Evolutionary conservation across 1,284 basidiomycete species (phyloP).

Genomic region (Leucoagaricus sp.): DNA sequence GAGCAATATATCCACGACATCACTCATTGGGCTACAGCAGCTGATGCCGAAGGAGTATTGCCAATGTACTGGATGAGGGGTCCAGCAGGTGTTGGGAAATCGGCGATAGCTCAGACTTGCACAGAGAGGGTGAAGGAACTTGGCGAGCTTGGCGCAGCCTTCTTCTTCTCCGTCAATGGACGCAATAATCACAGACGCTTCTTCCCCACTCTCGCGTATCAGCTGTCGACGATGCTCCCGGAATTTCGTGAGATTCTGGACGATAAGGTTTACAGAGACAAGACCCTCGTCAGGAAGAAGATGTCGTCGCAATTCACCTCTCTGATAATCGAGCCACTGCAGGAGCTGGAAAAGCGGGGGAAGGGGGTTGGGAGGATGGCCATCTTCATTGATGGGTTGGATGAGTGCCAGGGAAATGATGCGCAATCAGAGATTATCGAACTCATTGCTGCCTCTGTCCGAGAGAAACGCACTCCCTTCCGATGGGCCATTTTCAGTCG

Average conservation of each 20-base stretch:
- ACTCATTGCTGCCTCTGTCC: neutral
- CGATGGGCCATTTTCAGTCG: neutral
- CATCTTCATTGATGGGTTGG: conserved; percentile 1
- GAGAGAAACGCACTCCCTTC: neutral
- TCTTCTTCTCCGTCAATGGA: neutral
- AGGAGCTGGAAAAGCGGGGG: neutral
- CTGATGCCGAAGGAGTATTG: neutral
- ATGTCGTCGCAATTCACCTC: neutral
- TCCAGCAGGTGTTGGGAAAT: conserved; percentile 6
- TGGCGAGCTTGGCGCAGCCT: neutral
- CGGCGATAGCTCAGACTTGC: neutral
- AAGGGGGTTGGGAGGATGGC: neutral
- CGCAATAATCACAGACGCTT: neutral
- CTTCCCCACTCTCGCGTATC: neutral
- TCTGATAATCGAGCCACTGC: neutral
- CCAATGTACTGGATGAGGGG: neutral
- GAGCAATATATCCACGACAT: neutral
- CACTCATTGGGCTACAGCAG: neutral
- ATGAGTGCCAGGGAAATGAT: neutral
- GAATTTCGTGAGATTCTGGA: neutral
- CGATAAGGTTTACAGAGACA: neutral
- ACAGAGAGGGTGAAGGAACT: neutral
- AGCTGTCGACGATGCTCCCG: neutral
- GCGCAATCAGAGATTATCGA: neutral
- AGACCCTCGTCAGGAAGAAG: neutral